Percentiles rank a stretch among this genome's conserved stretches.
phyloP scores from a whole-genome alignment of 495 filamentous ascomycete species.

The Tuber microsphaerosporum region DNA sequence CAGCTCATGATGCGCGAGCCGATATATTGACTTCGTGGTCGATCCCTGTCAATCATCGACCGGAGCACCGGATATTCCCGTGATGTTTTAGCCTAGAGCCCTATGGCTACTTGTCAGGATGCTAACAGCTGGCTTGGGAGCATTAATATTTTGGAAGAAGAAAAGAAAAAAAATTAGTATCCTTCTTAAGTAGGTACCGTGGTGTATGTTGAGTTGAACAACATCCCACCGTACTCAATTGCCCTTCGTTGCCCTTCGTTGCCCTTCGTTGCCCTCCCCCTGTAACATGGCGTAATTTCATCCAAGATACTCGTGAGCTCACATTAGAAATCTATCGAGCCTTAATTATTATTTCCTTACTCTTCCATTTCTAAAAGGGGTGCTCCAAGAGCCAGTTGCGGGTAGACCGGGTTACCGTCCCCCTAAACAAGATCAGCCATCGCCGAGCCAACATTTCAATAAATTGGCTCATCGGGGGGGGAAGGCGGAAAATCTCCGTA shows the following conservation, averaged over 20 bases:
- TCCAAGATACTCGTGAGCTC: not conserved
- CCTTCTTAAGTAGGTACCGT: not conserved
- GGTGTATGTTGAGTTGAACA: not conserved
- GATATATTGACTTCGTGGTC: conserved; percentile 34
- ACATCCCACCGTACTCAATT: not conserved
- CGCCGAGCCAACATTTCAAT: conserved; percentile 18
- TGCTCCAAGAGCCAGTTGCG: conserved; percentile 17
- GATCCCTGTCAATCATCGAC: conserved; percentile 33
- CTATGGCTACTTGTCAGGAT: conserved; percentile 1
- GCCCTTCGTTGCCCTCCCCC: not conserved
- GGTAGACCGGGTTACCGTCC: not conserved
- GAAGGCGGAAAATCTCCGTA: not conserved
- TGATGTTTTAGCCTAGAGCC: conserved; percentile 4
- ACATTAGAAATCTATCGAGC: not conserved
- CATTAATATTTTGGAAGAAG: not conserved
- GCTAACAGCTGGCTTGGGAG: not conserved
- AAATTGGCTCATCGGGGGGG: conserved; percentile 28
- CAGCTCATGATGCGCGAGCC: conserved; percentile 34
- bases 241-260: not conserved
- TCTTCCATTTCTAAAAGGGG: not conserved
- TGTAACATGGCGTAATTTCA: not conserved
- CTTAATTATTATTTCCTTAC: not conserved
- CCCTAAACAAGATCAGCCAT: not conserved
- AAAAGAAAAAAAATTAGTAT: not conserved
- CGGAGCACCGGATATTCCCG: conserved; percentile 4